Conservation (phyloP, 352 stramenopile genomes). For the Aphanomyces stellatus region DNA sequence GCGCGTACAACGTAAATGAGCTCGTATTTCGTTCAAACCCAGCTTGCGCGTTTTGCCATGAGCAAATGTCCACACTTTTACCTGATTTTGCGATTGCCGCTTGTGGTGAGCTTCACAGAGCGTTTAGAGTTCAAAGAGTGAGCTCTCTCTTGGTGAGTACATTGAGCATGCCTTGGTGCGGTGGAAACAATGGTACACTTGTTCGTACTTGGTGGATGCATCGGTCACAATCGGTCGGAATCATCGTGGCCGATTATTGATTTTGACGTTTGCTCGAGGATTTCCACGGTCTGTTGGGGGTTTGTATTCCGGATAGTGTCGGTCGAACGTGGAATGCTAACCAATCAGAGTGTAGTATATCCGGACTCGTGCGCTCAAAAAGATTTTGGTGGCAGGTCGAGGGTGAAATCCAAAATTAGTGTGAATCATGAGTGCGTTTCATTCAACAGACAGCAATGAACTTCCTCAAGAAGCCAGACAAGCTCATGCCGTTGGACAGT, state of each 20-base stretch:
- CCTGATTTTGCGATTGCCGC: too few species aligned
- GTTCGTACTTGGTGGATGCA: too few species aligned
- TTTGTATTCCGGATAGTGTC: slow-evolving; percentile 1
- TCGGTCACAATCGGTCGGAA: too few species aligned
- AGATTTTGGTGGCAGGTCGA: background rate
- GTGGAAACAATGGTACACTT: too few species aligned
- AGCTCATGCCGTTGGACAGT: background rate
- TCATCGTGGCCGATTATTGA: too few species aligned
- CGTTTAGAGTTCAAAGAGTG: too few species aligned
- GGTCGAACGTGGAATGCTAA: background rate
- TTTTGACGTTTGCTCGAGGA: too few species aligned
- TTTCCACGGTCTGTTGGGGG: background rate
- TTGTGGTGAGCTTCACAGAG: too few species aligned
- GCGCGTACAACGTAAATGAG: too few species aligned
- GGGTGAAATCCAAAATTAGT: background rate
- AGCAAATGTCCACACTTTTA: too few species aligned
- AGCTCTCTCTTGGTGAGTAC: too few species aligned
- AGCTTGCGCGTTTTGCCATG: background rate
- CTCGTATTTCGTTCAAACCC: background rate
- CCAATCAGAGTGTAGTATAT: background rate
- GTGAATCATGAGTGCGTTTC: background rate
- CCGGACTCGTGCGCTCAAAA: background rate
- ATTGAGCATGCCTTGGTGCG: too few species aligned
- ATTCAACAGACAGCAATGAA: background rate
- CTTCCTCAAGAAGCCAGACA: slow-evolving; percentile 19